phyloP scores from a whole-genome alignment of 441 rosid genomes.

The Bruguiera hainesii region DNA sequence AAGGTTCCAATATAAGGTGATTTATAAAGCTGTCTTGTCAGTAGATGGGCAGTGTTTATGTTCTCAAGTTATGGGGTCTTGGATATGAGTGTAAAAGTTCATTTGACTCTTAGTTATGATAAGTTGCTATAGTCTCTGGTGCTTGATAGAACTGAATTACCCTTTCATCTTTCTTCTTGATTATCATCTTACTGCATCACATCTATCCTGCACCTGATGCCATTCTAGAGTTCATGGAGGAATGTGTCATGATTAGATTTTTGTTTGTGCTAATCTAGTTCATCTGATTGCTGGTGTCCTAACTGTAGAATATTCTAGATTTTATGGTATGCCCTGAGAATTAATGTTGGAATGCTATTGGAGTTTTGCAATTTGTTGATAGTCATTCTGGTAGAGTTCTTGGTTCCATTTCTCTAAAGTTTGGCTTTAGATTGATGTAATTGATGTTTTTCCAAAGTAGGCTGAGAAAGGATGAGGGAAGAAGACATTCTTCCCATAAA shows the following conservation, averaged over 20 bases:
- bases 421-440: constrained; percentile 14
- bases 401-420: background rate
- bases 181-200: background rate
- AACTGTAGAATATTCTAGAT: background rate
- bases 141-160: constrained; percentile 1
- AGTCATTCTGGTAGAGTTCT: constrained; percentile 1
- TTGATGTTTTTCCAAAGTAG: constrained; percentile 27
- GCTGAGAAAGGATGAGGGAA: constrained; percentile 44
- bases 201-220: background rate
- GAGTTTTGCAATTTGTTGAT: background rate
- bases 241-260: background rate
- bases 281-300: background rate
- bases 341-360: background rate
- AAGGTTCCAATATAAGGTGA: background rate
- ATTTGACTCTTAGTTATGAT: background rate
- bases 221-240: background rate
- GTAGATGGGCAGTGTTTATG: background rate
- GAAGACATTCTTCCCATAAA: constrained; percentile 29
- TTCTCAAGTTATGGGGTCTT: background rate
- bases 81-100: background rate
- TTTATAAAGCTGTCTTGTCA: background rate
- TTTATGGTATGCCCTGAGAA: background rate
- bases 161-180: background rate
- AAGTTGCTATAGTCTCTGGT: background rate
- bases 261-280: background rate